Base-by-base conservation (phyloP, 768 basidiomycete species). In the Fomitopsis serialis region DNA sequence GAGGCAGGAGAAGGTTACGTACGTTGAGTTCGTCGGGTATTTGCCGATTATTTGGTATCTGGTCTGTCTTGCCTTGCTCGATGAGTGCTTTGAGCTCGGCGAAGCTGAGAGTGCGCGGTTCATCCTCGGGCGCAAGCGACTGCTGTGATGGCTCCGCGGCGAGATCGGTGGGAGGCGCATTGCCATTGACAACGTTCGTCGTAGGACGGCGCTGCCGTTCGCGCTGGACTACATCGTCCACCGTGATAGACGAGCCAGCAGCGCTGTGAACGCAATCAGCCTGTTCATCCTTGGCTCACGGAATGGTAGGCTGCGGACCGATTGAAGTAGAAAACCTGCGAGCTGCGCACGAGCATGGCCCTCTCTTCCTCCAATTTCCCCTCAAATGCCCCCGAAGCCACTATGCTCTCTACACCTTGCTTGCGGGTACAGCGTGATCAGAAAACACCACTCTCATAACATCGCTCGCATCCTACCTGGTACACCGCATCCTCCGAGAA, bases 21-120 rank as follows among this genome's bases (percentile, higher is more conserved):
- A 88, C 89, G 69, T 84, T 87, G 34, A 91, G 59, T 2, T 64
- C 70, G n/a, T 84, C 74, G 0, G 85, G 81, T 43, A 92, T 88
- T 50, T 75, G 55, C 58, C 83, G 87, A 64, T 90, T 92, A 61
- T 91, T 87, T 1, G 89, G 89, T 35, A 92, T 89, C 63, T 82
- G 70, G 58, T 88, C 85, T 3, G 80, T 78, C 57, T 76, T 80
- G 17, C 88, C 89, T 19, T 84, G 73, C 60, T 87, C 80, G 54
- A 92, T 87, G 54, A 92, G 71, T 34, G 74, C 74, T 60, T 87
- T 80, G 50, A 92, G 69, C 65, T 91, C 83, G 1, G 79, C 72
- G 57, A 92, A 85, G 0, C 80, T 80, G 54, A 90, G 69, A 24
- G 75, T 67, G 15, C 68, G 77, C n/a, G 71, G 63, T 58, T 79